A percentile compares a stretch with the other conserved stretches of the same genome.
phyloP scores from a whole-genome alignment of 768 basidiomycete genomes.

The Lactarius vividus region DNA sequence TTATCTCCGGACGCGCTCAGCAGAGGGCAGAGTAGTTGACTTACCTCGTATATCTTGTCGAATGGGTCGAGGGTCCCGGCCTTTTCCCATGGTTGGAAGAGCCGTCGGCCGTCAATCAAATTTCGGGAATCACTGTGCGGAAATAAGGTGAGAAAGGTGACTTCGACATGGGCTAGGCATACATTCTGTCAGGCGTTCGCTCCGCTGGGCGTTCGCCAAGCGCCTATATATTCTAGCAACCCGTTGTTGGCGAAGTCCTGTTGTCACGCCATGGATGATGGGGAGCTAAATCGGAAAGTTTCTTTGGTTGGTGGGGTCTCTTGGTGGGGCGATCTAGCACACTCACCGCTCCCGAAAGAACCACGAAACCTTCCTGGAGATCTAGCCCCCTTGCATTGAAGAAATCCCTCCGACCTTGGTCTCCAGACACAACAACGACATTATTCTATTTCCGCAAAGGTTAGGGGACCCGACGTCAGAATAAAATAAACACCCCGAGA shows the following conservation, averaged over 20 bases:
- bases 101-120: conserved; percentile 62
- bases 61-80: conserved; percentile 73
- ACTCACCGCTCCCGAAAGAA: conserved; percentile 72
- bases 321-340: conserved; percentile 1
- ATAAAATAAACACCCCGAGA: conserved; percentile 1
- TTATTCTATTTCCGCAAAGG: conserved; percentile 49
- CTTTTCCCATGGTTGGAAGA: conserved; percentile 63
- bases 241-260: conserved; percentile 59
- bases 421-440: conserved; percentile 75
- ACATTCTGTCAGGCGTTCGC: conserved; percentile 60
- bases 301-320: neutral
- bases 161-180: conserved; percentile 33
- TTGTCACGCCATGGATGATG: conserved; percentile 71
- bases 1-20: conserved; percentile 9
- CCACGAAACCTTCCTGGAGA: conserved; percentile 75
- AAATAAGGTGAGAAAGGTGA: conserved; percentile 21
- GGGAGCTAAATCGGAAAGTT: conserved; percentile 52
- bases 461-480: conserved; percentile 19
- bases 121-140: conserved; percentile 57
- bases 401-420: conserved; percentile 64
- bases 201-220: conserved; percentile 58
- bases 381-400: conserved; percentile 69
- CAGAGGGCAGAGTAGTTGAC: conserved; percentile 26
- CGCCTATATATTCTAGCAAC: conserved; percentile 71
- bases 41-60: conserved; percentile 63